phyloP scores from a whole-genome alignment of 1,284 basidiomycete genomes.

The Pseudozyma hubeiensis region DNA sequence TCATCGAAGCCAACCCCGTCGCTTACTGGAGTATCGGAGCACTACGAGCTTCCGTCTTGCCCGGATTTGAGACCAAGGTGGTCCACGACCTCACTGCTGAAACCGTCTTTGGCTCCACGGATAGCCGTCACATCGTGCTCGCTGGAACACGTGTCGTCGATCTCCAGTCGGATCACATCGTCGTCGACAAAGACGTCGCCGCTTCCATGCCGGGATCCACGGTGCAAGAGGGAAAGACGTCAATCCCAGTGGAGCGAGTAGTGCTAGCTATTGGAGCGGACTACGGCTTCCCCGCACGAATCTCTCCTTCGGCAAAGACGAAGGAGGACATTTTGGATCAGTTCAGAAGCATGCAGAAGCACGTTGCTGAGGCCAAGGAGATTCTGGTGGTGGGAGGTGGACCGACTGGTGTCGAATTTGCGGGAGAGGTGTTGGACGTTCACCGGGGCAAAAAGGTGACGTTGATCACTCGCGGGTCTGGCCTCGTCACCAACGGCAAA shows the following conservation, averaged over 20 bases:
- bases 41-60: conserved; percentile 69
- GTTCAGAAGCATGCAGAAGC: conserved; percentile 31
- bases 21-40: conserved; percentile 68
- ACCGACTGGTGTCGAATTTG: conserved; percentile 71
- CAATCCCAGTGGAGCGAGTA: conserved; percentile 28
- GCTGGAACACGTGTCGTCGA: conserved; percentile 20
- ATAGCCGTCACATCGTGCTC: conserved; percentile 36
- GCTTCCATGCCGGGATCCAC: conserved; percentile 1
- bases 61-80: conserved; percentile 61
- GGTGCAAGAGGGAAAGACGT: background rate
- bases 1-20: conserved; percentile 70
- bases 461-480: conserved; percentile 57
- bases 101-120: conserved; percentile 19
- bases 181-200: conserved; percentile 27
- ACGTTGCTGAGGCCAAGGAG: conserved; percentile 33
- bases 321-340: conserved; percentile 26
- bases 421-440: conserved; percentile 63
- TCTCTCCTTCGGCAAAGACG: conserved; percentile 2
- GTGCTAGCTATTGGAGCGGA: conserved; percentile 40
- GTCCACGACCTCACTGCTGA: conserved; percentile 23
- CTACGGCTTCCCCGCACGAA: conserved; percentile 38
- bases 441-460: conserved; percentile 63
- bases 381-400: conserved; percentile 66
- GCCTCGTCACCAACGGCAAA: conserved; percentile 31
- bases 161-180: conserved; percentile 12